Percentiles rank a stretch among this genome's conserved stretches.
phyloP scores from a whole-genome alignment of 2,329 filamentous ascomycete genomes.

The Teratosphaeria pseudoeucalypti region DNA sequence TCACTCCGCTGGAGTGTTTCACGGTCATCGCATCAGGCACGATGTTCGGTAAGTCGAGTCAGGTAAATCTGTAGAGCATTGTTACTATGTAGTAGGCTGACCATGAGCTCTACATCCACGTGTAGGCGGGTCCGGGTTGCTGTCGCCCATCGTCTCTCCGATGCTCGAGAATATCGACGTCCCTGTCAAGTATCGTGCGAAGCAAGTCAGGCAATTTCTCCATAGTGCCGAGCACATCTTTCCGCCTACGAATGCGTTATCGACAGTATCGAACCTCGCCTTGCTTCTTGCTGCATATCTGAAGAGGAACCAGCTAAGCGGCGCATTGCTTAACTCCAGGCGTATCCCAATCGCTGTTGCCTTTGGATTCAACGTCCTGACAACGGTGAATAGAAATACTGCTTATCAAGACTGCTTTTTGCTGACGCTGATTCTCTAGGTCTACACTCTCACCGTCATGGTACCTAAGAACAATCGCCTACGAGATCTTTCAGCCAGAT shows the following conservation, averaged over 20 bases:
- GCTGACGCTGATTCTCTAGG: not conserved
- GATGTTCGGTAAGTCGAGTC: conserved; percentile 16
- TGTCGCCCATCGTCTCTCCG: conserved; percentile 24
- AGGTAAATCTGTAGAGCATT: not conserved
- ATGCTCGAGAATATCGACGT: conserved; percentile 17
- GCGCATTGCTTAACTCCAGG: not conserved
- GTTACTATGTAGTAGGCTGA: not conserved
- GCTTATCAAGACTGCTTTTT: not conserved
- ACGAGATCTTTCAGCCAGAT: not conserved
- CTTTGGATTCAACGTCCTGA: conserved; percentile 15
- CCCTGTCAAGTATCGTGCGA: conserved; percentile 17
- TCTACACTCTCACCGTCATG: conserved; percentile 18
- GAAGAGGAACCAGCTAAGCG: not conserved
- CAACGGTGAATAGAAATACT: conserved; percentile 15
- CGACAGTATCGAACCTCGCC: conserved; percentile 21
- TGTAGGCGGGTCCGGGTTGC: conserved; percentile 20
- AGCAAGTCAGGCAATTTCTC: conserved; percentile 19
- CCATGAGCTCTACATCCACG: not conserved
- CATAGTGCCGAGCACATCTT: conserved; percentile 23
- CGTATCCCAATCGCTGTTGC: conserved; percentile 3
- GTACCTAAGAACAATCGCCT: conserved; percentile 22
- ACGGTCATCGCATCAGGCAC: conserved; percentile 19
- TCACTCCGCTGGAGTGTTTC: conserved; percentile 21
- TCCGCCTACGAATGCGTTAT: conserved; percentile 21
- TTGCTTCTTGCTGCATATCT: conserved; percentile 16